These are phyloP conservation scores for Trametes pubescens DNA, from an alignment of 1,284 basidiomycete species.

Conservation along the genomic window DNA sequence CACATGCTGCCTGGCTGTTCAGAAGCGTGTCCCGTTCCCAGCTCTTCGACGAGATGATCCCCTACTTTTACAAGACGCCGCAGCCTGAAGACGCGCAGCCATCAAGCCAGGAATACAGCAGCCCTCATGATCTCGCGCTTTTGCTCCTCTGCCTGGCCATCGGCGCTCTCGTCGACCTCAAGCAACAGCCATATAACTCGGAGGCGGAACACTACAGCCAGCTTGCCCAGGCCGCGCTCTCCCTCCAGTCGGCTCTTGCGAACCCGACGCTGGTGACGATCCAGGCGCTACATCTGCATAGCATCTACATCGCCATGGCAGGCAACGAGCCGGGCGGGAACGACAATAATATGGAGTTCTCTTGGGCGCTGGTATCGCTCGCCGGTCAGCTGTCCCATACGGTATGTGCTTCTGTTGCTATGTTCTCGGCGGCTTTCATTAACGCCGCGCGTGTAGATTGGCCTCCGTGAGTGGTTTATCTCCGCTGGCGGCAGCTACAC, in stretches of 20 bases:
- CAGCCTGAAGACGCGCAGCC: conserved; percentile 24
- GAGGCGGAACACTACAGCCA: conserved; percentile 69
- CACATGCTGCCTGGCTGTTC: conserved; percentile 62
- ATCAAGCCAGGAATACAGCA: conserved; percentile 42
- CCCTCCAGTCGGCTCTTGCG: conserved; percentile 46
- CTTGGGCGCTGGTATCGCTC: conserved; percentile 46
- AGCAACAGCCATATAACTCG: conserved; percentile 61
- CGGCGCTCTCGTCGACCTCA: conserved; percentile 69
- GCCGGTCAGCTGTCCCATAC: conserved; percentile 45
- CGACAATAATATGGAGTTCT: conserved; percentile 48
- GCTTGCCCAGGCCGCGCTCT: conserved; percentile 52
- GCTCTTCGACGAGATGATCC: conserved; percentile 66
- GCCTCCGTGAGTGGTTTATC: conserved; percentile 40
- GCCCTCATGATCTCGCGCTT: conserved; percentile 62
- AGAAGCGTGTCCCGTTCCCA: conserved; percentile 66
- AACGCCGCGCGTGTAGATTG: conserved; percentile 35
- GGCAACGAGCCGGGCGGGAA: conserved; percentile 59
- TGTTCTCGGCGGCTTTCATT: background rate
- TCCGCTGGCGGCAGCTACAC: background rate
- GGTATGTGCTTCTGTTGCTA: conserved; percentile 37
- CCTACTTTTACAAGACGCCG: conserved; percentile 60
- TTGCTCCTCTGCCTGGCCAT: conserved; percentile 66
- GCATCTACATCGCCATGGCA: conserved; percentile 64
- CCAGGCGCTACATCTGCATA: conserved; percentile 62
- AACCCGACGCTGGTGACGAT: conserved; percentile 49